Base-by-base conservation (phyloP, 2,329 filamentous ascomycete species). In the Chrysosphaeria jannelii region DNA sequence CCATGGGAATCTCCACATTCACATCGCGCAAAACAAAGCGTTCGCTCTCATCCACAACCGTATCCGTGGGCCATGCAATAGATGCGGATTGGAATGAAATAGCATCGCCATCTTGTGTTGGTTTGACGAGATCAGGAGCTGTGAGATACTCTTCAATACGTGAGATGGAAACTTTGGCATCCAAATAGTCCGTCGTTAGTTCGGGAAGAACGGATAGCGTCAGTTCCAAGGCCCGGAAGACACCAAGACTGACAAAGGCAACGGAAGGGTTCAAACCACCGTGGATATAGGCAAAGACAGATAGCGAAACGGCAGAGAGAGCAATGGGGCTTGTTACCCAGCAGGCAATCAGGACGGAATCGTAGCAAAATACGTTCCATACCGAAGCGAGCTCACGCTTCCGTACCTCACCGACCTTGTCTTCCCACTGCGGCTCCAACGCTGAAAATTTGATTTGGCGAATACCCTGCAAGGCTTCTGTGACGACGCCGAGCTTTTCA, bases 401-500 rank as follows among this genome's bases (percentile, higher is more conserved):
- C 35, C 74, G 52, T 6, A 65, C 57, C 29, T 53, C 40, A 29
- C 52, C 42, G 37, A 85, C 71, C 29, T 65, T 69, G 10, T 52
- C 48, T 38, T 76, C 61, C 72, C 74, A 81, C 33, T 71, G 60
- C 11, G 48, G 44, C 39, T 81, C 74, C 2, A 76, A 43, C 1
- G 72, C 72, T 1, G 70, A 70, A 33, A 81, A 78, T 36, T 85
- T 85, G 44, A 85, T 75, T 40, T 85, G 74, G 2, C 71, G 59
- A 31, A 81, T 79, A 6, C 72, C 72, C 33, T 71, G 58, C 2
- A 85, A 45, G 1, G 67, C 69, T 39, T 85, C 72, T 1, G 70
- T 71, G 14, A 85, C 55, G 9, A 78, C 56, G 1, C 57, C 65
- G 43, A 78, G 53, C 41, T 79, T 81, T 25, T 61, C 51, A 38